Conservation (phyloP, 192 early-diverging fungal genomes). For the Podila epigama region DNA sequence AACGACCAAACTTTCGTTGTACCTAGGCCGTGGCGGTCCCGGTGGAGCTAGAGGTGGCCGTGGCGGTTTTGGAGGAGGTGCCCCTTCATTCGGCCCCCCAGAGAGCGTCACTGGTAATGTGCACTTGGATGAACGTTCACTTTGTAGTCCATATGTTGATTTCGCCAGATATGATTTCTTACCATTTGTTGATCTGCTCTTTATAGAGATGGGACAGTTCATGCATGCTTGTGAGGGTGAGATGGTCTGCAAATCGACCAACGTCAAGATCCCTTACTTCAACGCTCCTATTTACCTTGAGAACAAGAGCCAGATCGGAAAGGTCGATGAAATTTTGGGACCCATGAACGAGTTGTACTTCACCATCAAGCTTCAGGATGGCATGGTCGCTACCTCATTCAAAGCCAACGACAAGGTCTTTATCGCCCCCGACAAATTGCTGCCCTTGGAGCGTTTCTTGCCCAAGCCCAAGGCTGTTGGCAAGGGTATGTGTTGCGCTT, state of each 20-base stretch:
- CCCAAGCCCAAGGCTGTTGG: constrained; percentile 85
- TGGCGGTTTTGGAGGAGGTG: constrained; percentile 57
- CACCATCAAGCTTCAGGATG: constrained; percentile 95
- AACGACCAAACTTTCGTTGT: too few relatives aligned
- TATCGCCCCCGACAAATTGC: constrained; percentile 91
- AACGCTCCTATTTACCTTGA: constrained; percentile 98
- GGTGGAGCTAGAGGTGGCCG: constrained; percentile 61
- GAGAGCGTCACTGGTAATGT: constrained; percentile 75
- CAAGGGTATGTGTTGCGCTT: constrained; percentile 65
- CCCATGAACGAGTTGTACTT: constrained; percentile 98
- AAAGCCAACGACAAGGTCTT: constrained; percentile 91
- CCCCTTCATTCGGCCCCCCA: constrained; percentile 74
- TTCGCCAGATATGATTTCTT: too few relatives aligned
- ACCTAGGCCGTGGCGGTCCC: constrained; percentile 40
- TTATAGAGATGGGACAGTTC: constrained; percentile 84
- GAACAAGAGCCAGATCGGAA: constrained; percentile 99
- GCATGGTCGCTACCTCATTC: constrained; percentile 92
- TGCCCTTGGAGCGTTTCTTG: constrained; percentile 96
- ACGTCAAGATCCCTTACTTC: constrained; percentile 96
- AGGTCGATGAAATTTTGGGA: constrained; percentile 98
- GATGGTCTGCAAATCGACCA: constrained; percentile 93
- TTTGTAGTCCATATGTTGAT: not conserved
- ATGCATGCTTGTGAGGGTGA: constrained; percentile 97
- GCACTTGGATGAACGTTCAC: not conserved
- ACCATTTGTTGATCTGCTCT: too few relatives aligned